Conservation (phyloP, 192 early-diverging fungal genomes). For the Linnemannia schmuckeri region DNA sequence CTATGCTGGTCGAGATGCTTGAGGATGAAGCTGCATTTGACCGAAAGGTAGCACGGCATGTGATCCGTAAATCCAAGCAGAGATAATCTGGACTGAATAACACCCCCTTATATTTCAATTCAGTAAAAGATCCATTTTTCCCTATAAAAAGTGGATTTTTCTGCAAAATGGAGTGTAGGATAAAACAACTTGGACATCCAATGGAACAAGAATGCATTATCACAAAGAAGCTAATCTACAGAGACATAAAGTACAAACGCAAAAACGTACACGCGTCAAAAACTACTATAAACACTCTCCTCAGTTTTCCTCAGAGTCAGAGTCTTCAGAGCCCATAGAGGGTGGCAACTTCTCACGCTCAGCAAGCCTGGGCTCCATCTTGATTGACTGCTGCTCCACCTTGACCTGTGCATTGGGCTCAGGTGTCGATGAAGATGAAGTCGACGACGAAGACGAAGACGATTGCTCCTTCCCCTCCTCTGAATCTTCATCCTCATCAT, state of each 20-base stretch:
- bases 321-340: background rate
- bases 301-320: background rate
- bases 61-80: too few relatives aligned
- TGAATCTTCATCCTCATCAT: background rate
- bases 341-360: background rate
- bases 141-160: too few relatives aligned
- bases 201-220: too few relatives aligned
- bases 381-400: background rate
- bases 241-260: background rate
- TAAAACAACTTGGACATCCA: too few relatives aligned
- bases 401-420: background rate
- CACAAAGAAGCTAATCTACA: too few relatives aligned
- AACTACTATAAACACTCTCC: background rate
- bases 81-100: too few relatives aligned
- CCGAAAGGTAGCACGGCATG: too few relatives aligned
- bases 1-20: too few relatives aligned
- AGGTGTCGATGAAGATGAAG: background rate
- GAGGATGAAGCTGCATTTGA: too few relatives aligned
- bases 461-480: background rate
- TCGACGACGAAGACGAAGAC: background rate
- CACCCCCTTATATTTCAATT: too few relatives aligned
- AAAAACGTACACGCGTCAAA: background rate
- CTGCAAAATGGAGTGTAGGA: too few relatives aligned
- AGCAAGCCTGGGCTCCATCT: background rate
- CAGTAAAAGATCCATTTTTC: too few relatives aligned